Base-by-base conservation (phyloP, 805 yeast genomes). In the Myxozyma geophila region DNA sequence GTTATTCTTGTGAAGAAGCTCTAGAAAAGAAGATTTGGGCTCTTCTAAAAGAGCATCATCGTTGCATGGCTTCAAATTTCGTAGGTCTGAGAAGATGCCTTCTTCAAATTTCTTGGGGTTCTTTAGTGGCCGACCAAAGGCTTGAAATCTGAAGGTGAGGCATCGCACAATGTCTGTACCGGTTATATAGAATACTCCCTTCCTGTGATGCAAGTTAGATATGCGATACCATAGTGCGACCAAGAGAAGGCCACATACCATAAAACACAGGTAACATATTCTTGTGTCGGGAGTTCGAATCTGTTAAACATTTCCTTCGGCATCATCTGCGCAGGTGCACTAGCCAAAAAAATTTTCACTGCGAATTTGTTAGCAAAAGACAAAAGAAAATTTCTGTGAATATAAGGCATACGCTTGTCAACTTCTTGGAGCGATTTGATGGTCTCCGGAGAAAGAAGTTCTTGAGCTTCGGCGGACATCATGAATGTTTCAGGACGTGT, bases 101-200 rank as follows among this genome's bases (percentile, higher is more conserved):
- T 93, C 99, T 78, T 93, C 98, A 74, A 93, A 93, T 77, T 95
- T 93, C 77, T 95, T 92, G 70, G 96, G 81, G 75, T 95, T 97
- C 19, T 83, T 75, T 28, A 95, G 86, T 64, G 84, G 84, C 66
- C 98, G 81, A 0, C 99, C 99, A 78, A 93, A 90, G 70, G 91
- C 92, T 70, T 87, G 88, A 78, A 93, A 89, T 69, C 93, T 85
- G 75, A 89, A 95, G 17, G 92, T 88, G 56, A 93, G 85, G 75
- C 97, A 90, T 63, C 97, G 85, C 53, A 95, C 97, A 63, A 93
- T 92, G 79, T 95, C 98, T 0, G 98, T 93, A 2, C 98, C 98
- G 0, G 98, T 93, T 54, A 93, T 84, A 76, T 89, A 92, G 74
- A 88, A 93, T 13, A 92, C 79, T 72, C 89, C 88, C 72, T 91